Evolutionary conservation across 352 stramenopile genomes (phyloP).

Genomic region (Plasmopara viticola): DNA sequence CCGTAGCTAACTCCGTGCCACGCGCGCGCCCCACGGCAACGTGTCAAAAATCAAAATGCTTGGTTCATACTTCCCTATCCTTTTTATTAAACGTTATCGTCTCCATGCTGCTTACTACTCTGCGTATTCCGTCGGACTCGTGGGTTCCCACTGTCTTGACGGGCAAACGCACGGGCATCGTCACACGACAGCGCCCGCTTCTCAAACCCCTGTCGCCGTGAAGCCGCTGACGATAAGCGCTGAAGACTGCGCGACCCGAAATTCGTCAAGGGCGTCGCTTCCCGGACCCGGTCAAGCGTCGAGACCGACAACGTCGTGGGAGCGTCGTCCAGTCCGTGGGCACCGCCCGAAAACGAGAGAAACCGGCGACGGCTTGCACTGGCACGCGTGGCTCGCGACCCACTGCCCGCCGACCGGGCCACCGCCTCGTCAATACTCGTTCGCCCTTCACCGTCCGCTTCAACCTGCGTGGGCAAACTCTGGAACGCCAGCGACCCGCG

Average conservation of each 20-base stretch:
- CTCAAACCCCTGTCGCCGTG: constrained; percentile 20
- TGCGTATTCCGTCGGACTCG: constrained; percentile 32
- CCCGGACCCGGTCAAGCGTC: constrained; percentile 9
- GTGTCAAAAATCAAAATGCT: no score
- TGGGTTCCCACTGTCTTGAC: constrained; percentile 10
- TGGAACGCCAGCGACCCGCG: constrained; percentile 82
- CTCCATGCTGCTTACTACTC: neutral
- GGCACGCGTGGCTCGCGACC: constrained; percentile 61
- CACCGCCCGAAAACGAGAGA: constrained; percentile 31
- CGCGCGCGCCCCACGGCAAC: no score
- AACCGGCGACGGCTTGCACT: constrained; percentile 43
- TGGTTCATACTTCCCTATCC: no score
- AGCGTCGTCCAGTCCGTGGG: constrained; percentile 1
- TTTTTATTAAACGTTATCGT: neutral
- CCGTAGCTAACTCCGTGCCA: constrained; percentile 1
- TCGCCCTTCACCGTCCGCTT: constrained; percentile 9
- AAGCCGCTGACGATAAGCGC: constrained; percentile 9
- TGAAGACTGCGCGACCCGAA: constrained; percentile 17
- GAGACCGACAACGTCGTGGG: constrained; percentile 1
- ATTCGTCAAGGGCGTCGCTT: constrained; percentile 16
- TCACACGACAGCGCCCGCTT: constrained; percentile 30
- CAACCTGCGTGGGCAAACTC: constrained; percentile 27
- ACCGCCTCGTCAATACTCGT: constrained; percentile 19
- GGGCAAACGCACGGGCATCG: constrained; percentile 15
- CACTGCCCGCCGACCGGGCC: constrained; percentile 43